phyloP scores from a whole-genome alignment of 2,329 filamentous ascomycete genomes.

The Fusarium gaditjirri region DNA sequence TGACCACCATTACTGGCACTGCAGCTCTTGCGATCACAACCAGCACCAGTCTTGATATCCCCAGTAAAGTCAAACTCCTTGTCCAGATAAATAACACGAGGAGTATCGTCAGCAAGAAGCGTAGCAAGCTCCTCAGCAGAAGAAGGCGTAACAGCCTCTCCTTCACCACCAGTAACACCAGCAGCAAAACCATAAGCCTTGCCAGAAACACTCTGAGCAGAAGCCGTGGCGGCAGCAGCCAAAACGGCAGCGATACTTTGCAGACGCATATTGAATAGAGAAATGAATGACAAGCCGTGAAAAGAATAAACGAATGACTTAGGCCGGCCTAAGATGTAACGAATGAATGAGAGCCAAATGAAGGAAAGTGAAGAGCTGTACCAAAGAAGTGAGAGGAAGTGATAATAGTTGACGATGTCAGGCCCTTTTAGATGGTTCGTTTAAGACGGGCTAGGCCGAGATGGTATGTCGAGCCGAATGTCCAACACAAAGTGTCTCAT shows the following conservation, averaged over 20 bases:
- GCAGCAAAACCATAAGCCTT: slow-evolving; percentile 47
- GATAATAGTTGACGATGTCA: background rate
- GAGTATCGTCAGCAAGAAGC: slow-evolving; percentile 43
- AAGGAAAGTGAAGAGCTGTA: background rate
- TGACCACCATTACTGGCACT: slow-evolving; percentile 44
- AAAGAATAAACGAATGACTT: slow-evolving; percentile 4
- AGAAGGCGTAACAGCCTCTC: slow-evolving; percentile 55
- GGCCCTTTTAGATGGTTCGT: background rate
- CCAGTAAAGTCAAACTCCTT: slow-evolving; percentile 46
- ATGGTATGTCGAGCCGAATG: background rate
- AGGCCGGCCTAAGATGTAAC: slow-evolving; percentile 9
- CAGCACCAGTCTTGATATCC: slow-evolving; percentile 34
- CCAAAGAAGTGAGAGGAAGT: background rate
- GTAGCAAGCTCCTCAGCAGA: slow-evolving; percentile 57
- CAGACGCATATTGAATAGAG: slow-evolving; percentile 1
- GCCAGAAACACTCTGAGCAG: slow-evolving; percentile 45
- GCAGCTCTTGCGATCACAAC: slow-evolving; percentile 46
- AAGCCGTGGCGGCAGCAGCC: slow-evolving; percentile 32
- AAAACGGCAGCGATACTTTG: slow-evolving; percentile 18
- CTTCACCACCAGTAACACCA: slow-evolving; percentile 62
- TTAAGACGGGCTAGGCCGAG: background rate
- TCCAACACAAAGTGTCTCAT: background rate
- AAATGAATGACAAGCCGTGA: background rate
- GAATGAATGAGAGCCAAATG: background rate
- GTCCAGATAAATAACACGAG: slow-evolving; percentile 41